Evolutionary conservation across 306 rosid species (phyloP).

Genomic region (Abrus pulchellus): DNA sequence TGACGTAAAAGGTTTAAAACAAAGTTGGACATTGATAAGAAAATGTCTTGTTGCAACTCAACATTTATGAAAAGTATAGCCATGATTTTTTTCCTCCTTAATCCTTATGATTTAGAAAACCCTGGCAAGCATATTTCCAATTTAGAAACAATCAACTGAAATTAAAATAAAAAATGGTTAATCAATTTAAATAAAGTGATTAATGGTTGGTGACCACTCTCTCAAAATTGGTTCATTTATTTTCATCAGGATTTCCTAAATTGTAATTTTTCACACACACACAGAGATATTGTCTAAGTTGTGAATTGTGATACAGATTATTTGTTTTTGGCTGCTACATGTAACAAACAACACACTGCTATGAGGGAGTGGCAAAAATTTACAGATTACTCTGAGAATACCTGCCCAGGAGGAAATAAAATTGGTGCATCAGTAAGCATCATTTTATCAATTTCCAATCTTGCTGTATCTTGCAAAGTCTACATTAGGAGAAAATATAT

Average conservation of each 20-base stretch:
- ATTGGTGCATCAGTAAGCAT: slow-evolving; percentile 98
- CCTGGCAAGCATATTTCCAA: slow-evolving; percentile 14
- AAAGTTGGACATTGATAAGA: slow-evolving; percentile 11
- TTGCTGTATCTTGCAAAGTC: slow-evolving; percentile 69
- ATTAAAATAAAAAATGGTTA: neutral
- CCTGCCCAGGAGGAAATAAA: slow-evolving; percentile 97
- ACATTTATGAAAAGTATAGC: neutral
- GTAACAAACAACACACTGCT: slow-evolving; percentile 26
- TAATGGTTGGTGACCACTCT: neutral
- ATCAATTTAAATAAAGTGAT: neutral
- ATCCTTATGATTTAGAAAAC: neutral
- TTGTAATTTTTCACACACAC: too few relatives aligned
- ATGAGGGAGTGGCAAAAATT: slow-evolving; percentile 9
- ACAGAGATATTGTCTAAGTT: neutral
- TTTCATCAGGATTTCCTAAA: neutral
- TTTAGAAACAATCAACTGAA: slow-evolving; percentile 13
- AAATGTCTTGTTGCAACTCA: slow-evolving; percentile 18
- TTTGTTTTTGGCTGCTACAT: slow-evolving; percentile 12
- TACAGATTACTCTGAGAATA: slow-evolving; percentile 42
- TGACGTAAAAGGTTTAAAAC: slow-evolving; percentile 34
- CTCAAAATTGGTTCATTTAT: slow-evolving; percentile 10
- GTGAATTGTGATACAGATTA: slow-evolving; percentile 6
- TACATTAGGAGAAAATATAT: slow-evolving; percentile 46
- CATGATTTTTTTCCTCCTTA: neutral
- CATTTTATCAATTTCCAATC: slow-evolving; percentile 80